phyloP scores from a whole-genome alignment of 108 stramenopile species.

The Parmales sp. region DNA sequence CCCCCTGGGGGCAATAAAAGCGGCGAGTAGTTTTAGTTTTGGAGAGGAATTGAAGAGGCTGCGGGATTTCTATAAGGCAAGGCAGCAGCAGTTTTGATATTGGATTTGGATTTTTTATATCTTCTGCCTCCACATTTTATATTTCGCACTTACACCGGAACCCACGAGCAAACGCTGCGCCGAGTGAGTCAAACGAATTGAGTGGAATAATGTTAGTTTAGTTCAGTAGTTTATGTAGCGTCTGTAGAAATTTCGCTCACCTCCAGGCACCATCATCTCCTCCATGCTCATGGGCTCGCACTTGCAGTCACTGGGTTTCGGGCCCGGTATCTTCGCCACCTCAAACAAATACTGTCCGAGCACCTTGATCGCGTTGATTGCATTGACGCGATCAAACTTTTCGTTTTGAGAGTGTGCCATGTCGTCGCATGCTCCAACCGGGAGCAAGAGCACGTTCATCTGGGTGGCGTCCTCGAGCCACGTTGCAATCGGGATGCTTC shows the following conservation, averaged over 20 bases:
- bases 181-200: no score
- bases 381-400: slow-evolving; percentile 60
- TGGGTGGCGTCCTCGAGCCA: slow-evolving; percentile 65
- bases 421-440: slow-evolving; percentile 71
- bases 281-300: slow-evolving; percentile 57
- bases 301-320: slow-evolving; percentile 57
- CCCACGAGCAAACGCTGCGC: slow-evolving; percentile 54
- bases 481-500: slow-evolving; percentile 64
- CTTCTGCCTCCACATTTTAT: no score
- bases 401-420: slow-evolving; percentile 79
- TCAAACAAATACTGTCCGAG: slow-evolving; percentile 63
- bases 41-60: no score
- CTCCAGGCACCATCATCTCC: slow-evolving; percentile 33
- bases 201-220: no score
- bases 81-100: no score
- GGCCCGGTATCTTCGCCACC: slow-evolving; percentile 53
- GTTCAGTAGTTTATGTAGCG: slow-evolving; percentile 43
- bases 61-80: no score
- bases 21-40: no score
- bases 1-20: no score
- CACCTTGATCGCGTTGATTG: slow-evolving; percentile 62
- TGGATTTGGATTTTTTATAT: no score
- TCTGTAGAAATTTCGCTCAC: not conserved
- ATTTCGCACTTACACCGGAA: slow-evolving; percentile 72
- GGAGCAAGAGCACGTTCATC: slow-evolving; percentile 71